A percentile compares a stretch with the other conserved stretches of the same genome.
phyloP scores from a whole-genome alignment of 2,329 filamentous ascomycete genomes.

The Claviceps maximensis region DNA sequence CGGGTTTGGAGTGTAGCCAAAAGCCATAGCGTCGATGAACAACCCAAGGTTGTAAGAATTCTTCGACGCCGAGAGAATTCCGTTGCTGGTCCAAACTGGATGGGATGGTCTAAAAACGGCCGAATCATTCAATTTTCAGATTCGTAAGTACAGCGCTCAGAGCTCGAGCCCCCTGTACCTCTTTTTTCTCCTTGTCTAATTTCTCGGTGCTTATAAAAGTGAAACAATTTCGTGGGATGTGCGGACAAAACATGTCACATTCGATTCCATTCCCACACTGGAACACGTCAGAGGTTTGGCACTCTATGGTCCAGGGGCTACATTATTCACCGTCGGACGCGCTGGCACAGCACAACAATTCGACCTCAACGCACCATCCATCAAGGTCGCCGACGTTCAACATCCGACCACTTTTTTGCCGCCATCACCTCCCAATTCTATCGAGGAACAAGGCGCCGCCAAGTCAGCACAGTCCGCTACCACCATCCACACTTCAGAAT shows the following conservation, averaged over 20 bases:
- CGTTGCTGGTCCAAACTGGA: slow-evolving; percentile 75
- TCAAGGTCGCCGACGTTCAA: slow-evolving; percentile 76
- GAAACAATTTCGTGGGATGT: slow-evolving; percentile 96
- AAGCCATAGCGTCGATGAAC: slow-evolving; percentile 53
- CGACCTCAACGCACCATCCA: slow-evolving; percentile 70
- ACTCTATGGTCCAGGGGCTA: slow-evolving; percentile 81
- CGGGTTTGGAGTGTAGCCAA: slow-evolving; percentile 96
- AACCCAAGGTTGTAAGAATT: slow-evolving; percentile 78
- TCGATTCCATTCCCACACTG: slow-evolving; percentile 73
- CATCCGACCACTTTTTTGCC: slow-evolving; percentile 68
- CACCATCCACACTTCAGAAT: slow-evolving; percentile 37
- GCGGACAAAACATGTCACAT: slow-evolving; percentile 90
- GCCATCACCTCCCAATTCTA: slow-evolving; percentile 69
- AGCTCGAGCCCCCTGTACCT: neutral
- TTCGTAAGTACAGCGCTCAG: slow-evolving; percentile 46
- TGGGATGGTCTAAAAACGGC: slow-evolving; percentile 96
- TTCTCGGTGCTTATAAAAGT: slow-evolving; percentile 27
- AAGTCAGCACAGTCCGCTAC: slow-evolving; percentile 32
- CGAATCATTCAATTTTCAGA: slow-evolving; percentile 87
- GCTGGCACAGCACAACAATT: slow-evolving; percentile 91
- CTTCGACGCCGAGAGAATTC: slow-evolving; percentile 68
- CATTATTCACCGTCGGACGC: slow-evolving; percentile 77
- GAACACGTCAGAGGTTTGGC: slow-evolving; percentile 71
- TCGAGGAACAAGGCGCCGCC: slow-evolving; percentile 54
- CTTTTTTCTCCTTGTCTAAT: neutral